phyloP scores from a whole-genome alignment of 1,284 basidiomycete species.

The Pseudozyma hubeiensis region DNA sequence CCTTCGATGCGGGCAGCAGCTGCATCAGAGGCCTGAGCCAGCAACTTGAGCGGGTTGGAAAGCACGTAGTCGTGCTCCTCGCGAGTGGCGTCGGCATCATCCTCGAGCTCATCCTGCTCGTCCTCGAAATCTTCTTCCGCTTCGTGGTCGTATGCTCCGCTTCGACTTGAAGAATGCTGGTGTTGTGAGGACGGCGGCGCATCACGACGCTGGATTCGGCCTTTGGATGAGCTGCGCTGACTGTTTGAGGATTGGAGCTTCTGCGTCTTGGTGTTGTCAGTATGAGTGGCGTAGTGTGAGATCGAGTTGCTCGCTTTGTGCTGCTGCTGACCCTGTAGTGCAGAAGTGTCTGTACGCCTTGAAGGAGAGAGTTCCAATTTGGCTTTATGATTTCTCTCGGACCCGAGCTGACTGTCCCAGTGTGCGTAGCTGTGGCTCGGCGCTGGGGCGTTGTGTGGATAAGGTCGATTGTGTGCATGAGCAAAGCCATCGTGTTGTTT shows the following conservation, averaged over 20 bases:
- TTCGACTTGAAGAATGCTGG: constrained; percentile 32
- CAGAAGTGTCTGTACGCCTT: constrained; percentile 12
- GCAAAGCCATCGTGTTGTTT: constrained; percentile 36
- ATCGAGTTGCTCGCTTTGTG: constrained; percentile 1
- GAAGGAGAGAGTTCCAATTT: constrained; percentile 40
- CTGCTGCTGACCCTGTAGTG: constrained; percentile 4
- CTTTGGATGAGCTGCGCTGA: constrained; percentile 34
- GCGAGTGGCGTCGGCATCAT: constrained; percentile 46
- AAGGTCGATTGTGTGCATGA: constrained; percentile 27
- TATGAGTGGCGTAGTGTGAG: constrained; percentile 12
- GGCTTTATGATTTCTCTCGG: constrained; percentile 27
- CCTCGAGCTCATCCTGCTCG: constrained; percentile 58
- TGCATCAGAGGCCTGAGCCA: constrained; percentile 58
- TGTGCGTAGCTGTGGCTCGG: constrained; percentile 46
- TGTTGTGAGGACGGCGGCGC: constrained; percentile 14
- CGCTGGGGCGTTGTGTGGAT: constrained; percentile 39
- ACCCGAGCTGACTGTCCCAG: constrained; percentile 46
- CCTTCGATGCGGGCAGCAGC: constrained; percentile 49
- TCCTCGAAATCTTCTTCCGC: constrained; percentile 51
- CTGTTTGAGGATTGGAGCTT: constrained; percentile 11
- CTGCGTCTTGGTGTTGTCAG: constrained; percentile 15
- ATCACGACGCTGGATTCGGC: constrained; percentile 23
- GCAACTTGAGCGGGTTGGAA: constrained; percentile 56
- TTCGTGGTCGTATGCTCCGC: constrained; percentile 35
- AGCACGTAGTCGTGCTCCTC: constrained; percentile 56